Evolutionary conservation across 306 rosid genomes (phyloP), one percentile per base, ranked within the genome.

Genomic region (Quercus cerris): DNA sequence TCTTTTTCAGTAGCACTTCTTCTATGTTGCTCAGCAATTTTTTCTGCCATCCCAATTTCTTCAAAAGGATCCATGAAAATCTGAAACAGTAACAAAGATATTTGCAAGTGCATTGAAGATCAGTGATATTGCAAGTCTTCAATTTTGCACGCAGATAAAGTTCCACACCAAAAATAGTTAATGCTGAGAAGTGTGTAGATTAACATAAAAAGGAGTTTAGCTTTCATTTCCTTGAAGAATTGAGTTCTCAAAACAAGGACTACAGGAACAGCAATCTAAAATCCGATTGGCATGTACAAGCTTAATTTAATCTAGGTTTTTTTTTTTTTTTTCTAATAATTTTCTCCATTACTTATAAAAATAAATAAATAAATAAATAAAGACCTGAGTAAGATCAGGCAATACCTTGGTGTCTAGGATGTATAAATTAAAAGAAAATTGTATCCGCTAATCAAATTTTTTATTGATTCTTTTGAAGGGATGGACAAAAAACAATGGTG

Each of bases 1-100:
- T 95, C 97, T 85, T 93, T 93, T 81, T 93, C 98, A 35, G 91
- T 61, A 41, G 90, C 90, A 85, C 90, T 93, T 88, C 94, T 89
- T 74, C 98, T 78, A 78, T 79, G 93, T 78, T 90, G 93, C 87
- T 93, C 97, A 27, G 92, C 79, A 76, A 80, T 81, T 80, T 82
- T 89, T 59, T 94, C 99, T 55, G 90, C 93, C 88, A 81, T 86
- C 77, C 85, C 97, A 77, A 93, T 76, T 81, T 93, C 98, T 87
- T 96, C 99, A 85, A 96, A 91, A 75, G 97, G 99, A 77, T 96
- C 98, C 86, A 87, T 82, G 83, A 85, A 84, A 87, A 89, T 89
- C 98, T 96, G 82, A 63, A 81, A 75, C 19, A 62, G 69, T 4
- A 71, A 35, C 7, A 73, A 69, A 62, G n/a, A 70, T 17, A 68